Percentiles rank a stretch among this genome's conserved stretches.
Conservation (phyloP, 495 filamentous ascomycete species). For the Aspergillus kassunensis region DNA sequence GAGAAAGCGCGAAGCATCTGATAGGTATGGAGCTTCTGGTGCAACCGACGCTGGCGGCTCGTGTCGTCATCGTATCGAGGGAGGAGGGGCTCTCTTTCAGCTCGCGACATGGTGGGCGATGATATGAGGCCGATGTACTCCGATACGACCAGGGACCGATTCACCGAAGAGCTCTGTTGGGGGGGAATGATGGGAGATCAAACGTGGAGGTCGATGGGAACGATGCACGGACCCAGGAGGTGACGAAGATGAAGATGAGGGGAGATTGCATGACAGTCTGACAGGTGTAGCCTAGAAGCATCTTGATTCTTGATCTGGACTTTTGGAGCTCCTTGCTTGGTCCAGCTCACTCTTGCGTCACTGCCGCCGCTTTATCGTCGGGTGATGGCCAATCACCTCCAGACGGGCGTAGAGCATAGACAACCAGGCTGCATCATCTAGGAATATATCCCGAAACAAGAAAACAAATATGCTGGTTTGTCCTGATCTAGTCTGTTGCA, state of each 20-base stretch:
- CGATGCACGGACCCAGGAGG: constrained; percentile 1
- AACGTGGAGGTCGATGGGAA: not conserved
- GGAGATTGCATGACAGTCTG: not conserved
- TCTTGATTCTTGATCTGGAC: not conserved
- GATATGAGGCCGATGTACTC: not conserved
- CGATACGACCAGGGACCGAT: not conserved
- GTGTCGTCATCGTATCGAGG: constrained; percentile 85
- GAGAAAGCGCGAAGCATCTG: constrained; percentile 83
- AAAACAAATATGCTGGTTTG: not conserved
- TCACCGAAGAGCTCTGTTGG: constrained; percentile 7
- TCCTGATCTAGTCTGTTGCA: not conserved
- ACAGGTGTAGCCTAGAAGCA: not conserved
- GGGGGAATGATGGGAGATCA: not conserved
- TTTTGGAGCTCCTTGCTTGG: constrained; percentile 7
- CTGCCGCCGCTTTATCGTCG: constrained; percentile 12
- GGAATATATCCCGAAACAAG: not conserved
- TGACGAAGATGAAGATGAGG: not conserved
- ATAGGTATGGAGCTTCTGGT: constrained; percentile 86
- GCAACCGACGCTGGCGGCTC: constrained; percentile 65
- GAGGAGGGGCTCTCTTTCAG: constrained; percentile 72
- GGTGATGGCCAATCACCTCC: too few species aligned
- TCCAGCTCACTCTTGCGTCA: constrained; percentile 14
- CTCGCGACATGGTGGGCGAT: constrained; percentile 44
- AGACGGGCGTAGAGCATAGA: too few species aligned
- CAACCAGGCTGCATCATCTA: too few species aligned